phyloP scores from a whole-genome alignment of 2,329 filamentous ascomycete genomes.

The Sporothrix curviconia region DNA sequence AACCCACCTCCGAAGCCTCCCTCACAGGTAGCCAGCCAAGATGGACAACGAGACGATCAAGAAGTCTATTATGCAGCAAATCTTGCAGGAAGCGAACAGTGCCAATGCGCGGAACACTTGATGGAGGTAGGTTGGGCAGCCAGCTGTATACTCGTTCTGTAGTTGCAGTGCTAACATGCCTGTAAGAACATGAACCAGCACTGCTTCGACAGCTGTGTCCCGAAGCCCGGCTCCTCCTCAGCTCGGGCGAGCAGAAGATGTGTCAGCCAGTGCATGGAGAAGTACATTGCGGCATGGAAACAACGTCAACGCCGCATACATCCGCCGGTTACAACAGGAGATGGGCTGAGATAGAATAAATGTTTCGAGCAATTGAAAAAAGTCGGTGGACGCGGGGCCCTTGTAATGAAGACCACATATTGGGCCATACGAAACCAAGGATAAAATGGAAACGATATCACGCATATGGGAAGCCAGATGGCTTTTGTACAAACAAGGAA shows the following conservation, averaged over 20 bases:
- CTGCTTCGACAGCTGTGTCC: conserved; percentile 73
- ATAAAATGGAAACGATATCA: background rate
- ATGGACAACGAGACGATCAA: conserved; percentile 57
- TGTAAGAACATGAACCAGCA: conserved; percentile 69
- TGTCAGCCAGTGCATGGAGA: conserved; percentile 72
- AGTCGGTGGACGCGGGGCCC: background rate
- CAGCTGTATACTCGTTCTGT: no score
- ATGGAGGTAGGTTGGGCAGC: conserved; percentile 52
- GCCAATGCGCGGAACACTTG: conserved; percentile 61
- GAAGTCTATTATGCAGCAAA: conserved; percentile 58
- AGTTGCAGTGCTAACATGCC: background rate
- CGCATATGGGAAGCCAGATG: background rate
- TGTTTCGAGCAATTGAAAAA: background rate
- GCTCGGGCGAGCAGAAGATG: conserved; percentile 63
- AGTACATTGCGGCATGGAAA: conserved; percentile 81
- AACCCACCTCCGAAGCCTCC: background rate
- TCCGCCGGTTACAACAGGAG: conserved; percentile 57
- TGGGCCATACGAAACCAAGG: background rate
- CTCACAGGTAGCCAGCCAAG: conserved; percentile 18
- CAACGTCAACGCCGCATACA: conserved; percentile 61
- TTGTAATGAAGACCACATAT: background rate
- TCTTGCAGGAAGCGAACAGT: conserved; percentile 58
- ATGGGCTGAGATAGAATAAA: conserved; percentile 24
- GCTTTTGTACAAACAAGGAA: background rate
- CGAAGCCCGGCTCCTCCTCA: conserved; percentile 63